Evolutionary conservation across 2,329 filamentous ascomycete species (phyloP).

Genomic region (Tolypocladium tundrense): DNA sequence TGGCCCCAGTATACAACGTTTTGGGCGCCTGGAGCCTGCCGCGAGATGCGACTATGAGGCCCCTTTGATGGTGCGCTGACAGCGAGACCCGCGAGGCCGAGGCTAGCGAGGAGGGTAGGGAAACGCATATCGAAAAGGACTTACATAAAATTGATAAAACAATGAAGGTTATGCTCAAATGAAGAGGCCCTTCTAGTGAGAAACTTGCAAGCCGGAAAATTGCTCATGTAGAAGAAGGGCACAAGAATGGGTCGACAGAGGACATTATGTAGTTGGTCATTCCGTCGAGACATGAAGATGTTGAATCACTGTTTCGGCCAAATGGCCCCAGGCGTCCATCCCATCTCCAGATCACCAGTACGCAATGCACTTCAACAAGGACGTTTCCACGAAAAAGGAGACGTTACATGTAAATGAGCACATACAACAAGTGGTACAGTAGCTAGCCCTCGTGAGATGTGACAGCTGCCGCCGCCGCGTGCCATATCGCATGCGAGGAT

Average conservation of each 20-base stretch:
- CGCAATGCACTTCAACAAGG: not conserved
- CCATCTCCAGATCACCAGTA: not conserved
- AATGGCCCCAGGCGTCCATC: not conserved
- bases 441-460: not conserved
- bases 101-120: not conserved
- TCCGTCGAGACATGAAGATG: not conserved
- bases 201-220: not conserved
- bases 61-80: not conserved
- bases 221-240: not conserved
- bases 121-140: not conserved
- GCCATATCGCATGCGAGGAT: not conserved
- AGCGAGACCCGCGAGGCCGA: not conserved
- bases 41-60: not conserved
- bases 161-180: not conserved
- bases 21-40: conserved; percentile 3
- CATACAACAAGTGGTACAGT: not conserved
- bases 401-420: not conserved
- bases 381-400: not conserved
- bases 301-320: not conserved
- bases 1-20: conserved; percentile 22
- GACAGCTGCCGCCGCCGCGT: not conserved
- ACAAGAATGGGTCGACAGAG: not conserved
- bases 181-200: not conserved
- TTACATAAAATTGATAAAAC: not conserved
- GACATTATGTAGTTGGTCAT: not conserved